Conservation (phyloP, 2,329 filamentous ascomycete genomes). For the Raffaelea ambrosiae region DNA sequence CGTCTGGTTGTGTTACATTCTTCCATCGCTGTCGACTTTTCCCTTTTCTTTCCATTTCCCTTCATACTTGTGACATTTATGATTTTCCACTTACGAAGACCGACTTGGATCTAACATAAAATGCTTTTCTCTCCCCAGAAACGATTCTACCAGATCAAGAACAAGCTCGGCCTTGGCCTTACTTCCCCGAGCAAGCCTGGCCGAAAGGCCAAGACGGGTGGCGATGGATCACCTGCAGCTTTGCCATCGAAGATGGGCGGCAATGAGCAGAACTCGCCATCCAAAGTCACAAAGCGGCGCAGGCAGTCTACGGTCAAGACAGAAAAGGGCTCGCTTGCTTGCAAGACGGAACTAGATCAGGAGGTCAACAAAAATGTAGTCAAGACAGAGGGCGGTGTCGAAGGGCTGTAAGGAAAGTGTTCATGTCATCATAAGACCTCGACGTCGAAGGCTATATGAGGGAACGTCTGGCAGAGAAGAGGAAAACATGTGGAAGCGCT, state of each 20-base stretch:
- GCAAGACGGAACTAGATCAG: no score
- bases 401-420: no score
- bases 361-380: no score
- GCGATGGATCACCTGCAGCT: background rate
- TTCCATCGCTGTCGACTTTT: background rate
- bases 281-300: constrained; percentile 8
- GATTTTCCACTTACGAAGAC: background rate
- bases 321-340: no score
- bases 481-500: no score
- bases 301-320: constrained; percentile 10
- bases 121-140: no score
- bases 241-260: constrained; percentile 2
- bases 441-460: no score
- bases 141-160: constrained; percentile 42
- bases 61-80: background rate
- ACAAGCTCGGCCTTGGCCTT: constrained; percentile 31
- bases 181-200: background rate
- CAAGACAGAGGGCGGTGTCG: no score
- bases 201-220: constrained; percentile 1
- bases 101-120: no score
- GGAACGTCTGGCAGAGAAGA: no score
- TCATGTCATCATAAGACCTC: no score
- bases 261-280: constrained; percentile 8
- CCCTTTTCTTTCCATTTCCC: background rate
- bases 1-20: background rate